These are phyloP conservation scores for Fusarium succisae DNA, from an alignment of 2,329 filamentous ascomycete species.

Conservation along the genomic window DNA sequence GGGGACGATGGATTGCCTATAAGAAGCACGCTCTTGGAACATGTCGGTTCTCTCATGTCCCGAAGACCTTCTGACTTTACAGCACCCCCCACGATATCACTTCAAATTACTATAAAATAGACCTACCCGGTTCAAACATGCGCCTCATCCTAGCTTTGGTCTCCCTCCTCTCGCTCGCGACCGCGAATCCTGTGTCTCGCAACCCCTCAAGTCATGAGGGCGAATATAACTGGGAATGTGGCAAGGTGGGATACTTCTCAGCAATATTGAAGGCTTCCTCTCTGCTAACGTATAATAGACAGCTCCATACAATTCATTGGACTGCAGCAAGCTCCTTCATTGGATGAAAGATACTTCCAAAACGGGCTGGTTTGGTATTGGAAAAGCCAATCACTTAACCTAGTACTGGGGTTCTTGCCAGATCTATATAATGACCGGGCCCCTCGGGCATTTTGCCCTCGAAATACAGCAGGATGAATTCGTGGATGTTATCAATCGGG, in stretches of 20 bases:
- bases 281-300: not conserved
- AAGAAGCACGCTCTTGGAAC: not conserved
- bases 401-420: not conserved
- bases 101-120: not conserved
- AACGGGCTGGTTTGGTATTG: not conserved
- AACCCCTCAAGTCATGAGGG: not conserved
- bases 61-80: not conserved
- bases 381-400: not conserved
- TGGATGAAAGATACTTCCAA: not conserved
- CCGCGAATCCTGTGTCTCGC: not conserved
- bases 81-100: not conserved
- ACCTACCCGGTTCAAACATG: not conserved
- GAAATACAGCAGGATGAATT: not conserved
- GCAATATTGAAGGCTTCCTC: not conserved
- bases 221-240: constrained; percentile 12
- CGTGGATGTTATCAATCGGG: not conserved
- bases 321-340: not conserved
- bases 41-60: not conserved
- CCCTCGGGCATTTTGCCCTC: not conserved
- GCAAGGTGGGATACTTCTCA: not conserved
- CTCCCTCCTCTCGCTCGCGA: not conserved
- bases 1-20: not conserved
- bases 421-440: not conserved
- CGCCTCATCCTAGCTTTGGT: not conserved
- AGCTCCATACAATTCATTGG: too few relatives aligned